Evolutionary conservation across 768 basidiomycete genomes (phyloP).

Genomic region (Kwoniella newhampshirensis): DNA sequence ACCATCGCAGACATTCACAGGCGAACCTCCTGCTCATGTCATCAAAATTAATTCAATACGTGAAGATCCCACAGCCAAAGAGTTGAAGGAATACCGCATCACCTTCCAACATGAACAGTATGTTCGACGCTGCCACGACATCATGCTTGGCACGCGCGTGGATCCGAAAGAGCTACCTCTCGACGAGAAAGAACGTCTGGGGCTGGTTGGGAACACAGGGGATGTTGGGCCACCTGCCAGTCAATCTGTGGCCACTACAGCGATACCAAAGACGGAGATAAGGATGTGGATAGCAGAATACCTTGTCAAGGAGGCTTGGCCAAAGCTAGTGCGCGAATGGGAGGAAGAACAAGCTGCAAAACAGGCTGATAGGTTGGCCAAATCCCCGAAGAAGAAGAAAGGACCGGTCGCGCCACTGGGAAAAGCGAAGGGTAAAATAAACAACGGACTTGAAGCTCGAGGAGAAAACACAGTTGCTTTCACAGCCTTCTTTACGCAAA

Average conservation of each 20-base stretch:
- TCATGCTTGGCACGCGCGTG: constrained; percentile 64
- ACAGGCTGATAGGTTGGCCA: constrained; percentile 59
- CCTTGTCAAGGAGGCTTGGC: constrained; percentile 69
- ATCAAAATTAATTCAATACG: constrained; percentile 67
- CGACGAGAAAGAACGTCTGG: constrained; percentile 54
- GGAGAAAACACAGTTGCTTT: constrained; percentile 14
- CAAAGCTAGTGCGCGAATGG: constrained; percentile 64
- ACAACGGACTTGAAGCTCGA: background rate
- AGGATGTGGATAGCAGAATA: constrained; percentile 80
- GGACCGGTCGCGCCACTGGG: background rate
- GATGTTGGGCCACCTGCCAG: constrained; percentile 21
- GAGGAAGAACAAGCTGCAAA: constrained; percentile 65
- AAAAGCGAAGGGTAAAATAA: constrained; percentile 2
- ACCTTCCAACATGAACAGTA: constrained; percentile 70
- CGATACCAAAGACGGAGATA: constrained; percentile 59
- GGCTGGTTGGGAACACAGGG: constrained; percentile 56
- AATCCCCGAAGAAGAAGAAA: constrained; percentile 58
- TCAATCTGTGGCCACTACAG: background rate
- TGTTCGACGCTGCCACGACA: constrained; percentile 65
- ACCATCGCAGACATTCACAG: constrained; percentile 55
- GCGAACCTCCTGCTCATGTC: constrained; percentile 51
- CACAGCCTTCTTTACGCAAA: constrained; percentile 19
- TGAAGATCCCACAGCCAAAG: constrained; percentile 58
- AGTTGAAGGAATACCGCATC: constrained; percentile 74
- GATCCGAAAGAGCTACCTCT: constrained; percentile 56